phyloP scores from a whole-genome alignment of 306 rosid genomes.

The Corylus americana region DNA sequence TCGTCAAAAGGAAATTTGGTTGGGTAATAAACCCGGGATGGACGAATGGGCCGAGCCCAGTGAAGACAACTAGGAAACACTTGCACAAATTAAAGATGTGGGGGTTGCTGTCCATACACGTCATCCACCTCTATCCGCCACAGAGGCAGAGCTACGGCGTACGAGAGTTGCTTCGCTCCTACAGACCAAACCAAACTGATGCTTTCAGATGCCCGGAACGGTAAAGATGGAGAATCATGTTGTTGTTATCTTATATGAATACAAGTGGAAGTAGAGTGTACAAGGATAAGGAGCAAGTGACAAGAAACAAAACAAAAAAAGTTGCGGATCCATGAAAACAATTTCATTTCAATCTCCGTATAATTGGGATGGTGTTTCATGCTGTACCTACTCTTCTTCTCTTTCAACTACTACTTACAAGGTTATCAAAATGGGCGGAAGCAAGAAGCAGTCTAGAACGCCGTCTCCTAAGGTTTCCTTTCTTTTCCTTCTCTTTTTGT shows the following conservation, averaged over 20 bases:
- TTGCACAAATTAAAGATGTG: not conserved
- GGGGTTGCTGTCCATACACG: not conserved
- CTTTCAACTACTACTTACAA: constrained; percentile 8
- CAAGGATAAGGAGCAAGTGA: constrained; percentile 10
- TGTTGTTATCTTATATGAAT: not conserved
- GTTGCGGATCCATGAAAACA: constrained; percentile 32
- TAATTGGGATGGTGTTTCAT: constrained; percentile 4
- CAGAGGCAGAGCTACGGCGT: not conserved
- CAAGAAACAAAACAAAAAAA: not conserved
- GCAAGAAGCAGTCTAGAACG: constrained; percentile 30
- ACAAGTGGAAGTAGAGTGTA: not conserved
- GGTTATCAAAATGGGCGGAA: constrained; percentile 27
- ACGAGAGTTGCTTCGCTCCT: not conserved
- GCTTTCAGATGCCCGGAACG: not conserved
- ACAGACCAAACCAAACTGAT: not conserved
- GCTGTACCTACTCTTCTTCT: constrained; percentile 10
- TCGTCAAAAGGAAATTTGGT: too few relatives aligned
- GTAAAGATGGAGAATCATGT: not conserved
- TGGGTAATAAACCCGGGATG: not conserved
- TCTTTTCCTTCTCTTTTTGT: not conserved
- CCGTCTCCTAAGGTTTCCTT: constrained; percentile 20
- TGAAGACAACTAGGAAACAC: not conserved
- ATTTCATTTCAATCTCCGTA: constrained; percentile 21
- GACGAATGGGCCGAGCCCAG: not conserved
- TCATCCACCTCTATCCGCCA: not conserved